A percentile compares a stretch with the other conserved stretches of the same genome.
phyloP scores from a whole-genome alignment of 23 red algal genomes.

The Agarophyton chilense region DNA sequence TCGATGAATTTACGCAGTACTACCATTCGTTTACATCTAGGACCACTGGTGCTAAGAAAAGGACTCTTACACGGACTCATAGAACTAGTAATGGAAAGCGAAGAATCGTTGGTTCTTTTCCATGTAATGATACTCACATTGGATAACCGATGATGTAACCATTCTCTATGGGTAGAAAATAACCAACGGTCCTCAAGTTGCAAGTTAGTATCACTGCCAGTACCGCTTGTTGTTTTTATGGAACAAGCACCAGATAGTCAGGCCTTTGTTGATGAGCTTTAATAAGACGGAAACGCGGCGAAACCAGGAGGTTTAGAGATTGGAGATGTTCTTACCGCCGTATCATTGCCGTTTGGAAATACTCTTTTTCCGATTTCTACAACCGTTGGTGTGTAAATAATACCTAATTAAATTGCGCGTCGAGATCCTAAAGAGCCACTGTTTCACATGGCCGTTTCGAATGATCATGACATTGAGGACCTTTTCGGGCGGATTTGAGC shows the following conservation, averaged over 20 bases:
- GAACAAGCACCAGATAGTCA: no score
- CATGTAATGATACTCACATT: no score
- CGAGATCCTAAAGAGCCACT: conserved; percentile 20
- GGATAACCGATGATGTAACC: no score
- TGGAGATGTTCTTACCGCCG: conserved; percentile 48
- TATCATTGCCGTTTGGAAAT: conserved; percentile 54
- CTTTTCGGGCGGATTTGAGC: not conserved
- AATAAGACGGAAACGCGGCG: conserved; percentile 31
- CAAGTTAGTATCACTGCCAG: conserved; percentile 19
- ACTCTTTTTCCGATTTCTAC: conserved; percentile 33
- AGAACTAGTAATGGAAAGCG: no score
- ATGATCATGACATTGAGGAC: not conserved
- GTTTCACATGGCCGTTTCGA: conserved; percentile 26
- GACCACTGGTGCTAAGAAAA: no score
- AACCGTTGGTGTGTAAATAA: conserved; percentile 2
- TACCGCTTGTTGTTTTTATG: no score
- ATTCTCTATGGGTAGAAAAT: no score
- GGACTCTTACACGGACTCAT: no score
- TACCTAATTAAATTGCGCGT: conserved; percentile 8
- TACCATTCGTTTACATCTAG: no score
- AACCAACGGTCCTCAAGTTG: no score
- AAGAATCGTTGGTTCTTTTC: no score
- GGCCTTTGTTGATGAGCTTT: conserved; percentile 51
- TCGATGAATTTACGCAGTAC: no score
- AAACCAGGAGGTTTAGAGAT: conserved; percentile 20